These are phyloP conservation scores for Sphaerulina populicola DNA, from an alignment of 2,329 filamentous ascomycete genomes.

Conservation along the genomic window DNA sequence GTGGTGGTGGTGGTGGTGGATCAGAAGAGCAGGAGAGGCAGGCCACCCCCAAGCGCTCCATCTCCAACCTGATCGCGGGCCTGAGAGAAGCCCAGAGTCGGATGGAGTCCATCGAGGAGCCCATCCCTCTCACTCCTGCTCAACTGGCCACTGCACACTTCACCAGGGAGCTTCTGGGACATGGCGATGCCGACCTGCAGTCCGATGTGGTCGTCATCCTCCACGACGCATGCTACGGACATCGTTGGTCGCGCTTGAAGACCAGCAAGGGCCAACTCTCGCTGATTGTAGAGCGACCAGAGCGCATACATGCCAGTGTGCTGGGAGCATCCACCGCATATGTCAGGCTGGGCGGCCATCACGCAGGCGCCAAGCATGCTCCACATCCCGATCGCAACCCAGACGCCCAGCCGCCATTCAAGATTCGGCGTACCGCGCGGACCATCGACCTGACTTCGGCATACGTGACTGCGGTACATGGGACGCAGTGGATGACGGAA, in stretches of 20 bases:
- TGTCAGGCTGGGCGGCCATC: slow-evolving; percentile 74
- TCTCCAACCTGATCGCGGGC: slow-evolving; percentile 29
- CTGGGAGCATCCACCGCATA: slow-evolving; percentile 81
- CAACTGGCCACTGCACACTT: slow-evolving; percentile 50
- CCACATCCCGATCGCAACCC: slow-evolving; percentile 54
- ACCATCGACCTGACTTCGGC: slow-evolving; percentile 62
- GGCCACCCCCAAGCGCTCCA: slow-evolving; percentile 30
- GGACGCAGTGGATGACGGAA: slow-evolving; percentile 87
- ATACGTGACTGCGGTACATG: slow-evolving; percentile 84
- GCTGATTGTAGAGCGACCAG: slow-evolving; percentile 86
- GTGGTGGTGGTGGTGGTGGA: neutral
- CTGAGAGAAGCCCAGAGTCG: slow-evolving; percentile 30
- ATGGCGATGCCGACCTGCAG: slow-evolving; percentile 42
- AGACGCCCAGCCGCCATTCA: slow-evolving; percentile 58
- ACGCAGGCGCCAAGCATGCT: slow-evolving; percentile 61
- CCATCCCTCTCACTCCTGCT: slow-evolving; percentile 26
- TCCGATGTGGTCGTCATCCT: slow-evolving; percentile 70
- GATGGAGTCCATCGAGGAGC: slow-evolving; percentile 31
- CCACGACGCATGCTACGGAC: slow-evolving; percentile 90
- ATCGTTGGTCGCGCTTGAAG: slow-evolving; percentile 77
- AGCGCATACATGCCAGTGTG: slow-evolving; percentile 75
- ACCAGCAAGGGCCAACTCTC: slow-evolving; percentile 62
- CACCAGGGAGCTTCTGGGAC: slow-evolving; percentile 57
- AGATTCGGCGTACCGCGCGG: slow-evolving; percentile 71
- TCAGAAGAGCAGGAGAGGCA: slow-evolving; percentile 21